Evolutionary conservation across 768 basidiomycete genomes (phyloP).

Genomic region (Lyophyllum semitale): DNA sequence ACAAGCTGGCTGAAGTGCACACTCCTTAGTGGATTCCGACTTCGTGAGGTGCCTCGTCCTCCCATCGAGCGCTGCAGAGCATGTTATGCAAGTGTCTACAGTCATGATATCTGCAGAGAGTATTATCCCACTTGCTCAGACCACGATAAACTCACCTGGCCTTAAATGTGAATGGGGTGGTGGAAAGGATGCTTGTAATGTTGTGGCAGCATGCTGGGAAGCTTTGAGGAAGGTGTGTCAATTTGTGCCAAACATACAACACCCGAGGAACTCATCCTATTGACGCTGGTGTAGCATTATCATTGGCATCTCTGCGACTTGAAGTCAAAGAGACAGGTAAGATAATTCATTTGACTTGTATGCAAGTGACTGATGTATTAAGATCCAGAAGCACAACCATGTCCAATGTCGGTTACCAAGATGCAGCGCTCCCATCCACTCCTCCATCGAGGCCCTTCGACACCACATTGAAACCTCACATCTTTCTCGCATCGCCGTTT

Average conservation of each 20-base stretch:
- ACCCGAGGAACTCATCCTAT: no score
- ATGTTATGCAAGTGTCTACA: conserved; percentile 17
- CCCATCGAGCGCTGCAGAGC: conserved; percentile 2
- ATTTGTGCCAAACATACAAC: conserved; percentile 6
- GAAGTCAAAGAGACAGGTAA: conserved; percentile 16
- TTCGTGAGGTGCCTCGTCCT: not conserved
- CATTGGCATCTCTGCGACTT: conserved; percentile 8
- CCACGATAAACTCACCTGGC: conserved; percentile 10
- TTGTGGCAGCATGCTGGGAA: conserved; percentile 17
- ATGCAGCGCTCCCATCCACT: conserved; percentile 14
- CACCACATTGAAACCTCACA: conserved; percentile 20
- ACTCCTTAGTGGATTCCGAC: conserved; percentile 14
- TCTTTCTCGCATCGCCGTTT: conserved; percentile 15
- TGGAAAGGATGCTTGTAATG: conserved; percentile 17
- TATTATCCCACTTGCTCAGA: conserved; percentile 14
- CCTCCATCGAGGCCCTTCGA: conserved; percentile 13
- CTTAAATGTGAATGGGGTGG: conserved; percentile 21
- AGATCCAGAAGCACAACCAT: conserved; percentile 1
- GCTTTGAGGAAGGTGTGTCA: conserved; percentile 19
- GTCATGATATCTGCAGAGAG: conserved; percentile 16
- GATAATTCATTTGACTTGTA: not conserved
- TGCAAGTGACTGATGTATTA: not conserved
- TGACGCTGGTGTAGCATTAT: no score
- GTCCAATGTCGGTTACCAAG: conserved; percentile 12
- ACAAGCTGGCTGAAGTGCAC: not conserved